A percentile compares a stretch with the other conserved stretches of the same genome.
phyloP scores from a whole-genome alignment of 2,329 filamentous ascomycete genomes.

The Chaetomium olivaceum region DNA sequence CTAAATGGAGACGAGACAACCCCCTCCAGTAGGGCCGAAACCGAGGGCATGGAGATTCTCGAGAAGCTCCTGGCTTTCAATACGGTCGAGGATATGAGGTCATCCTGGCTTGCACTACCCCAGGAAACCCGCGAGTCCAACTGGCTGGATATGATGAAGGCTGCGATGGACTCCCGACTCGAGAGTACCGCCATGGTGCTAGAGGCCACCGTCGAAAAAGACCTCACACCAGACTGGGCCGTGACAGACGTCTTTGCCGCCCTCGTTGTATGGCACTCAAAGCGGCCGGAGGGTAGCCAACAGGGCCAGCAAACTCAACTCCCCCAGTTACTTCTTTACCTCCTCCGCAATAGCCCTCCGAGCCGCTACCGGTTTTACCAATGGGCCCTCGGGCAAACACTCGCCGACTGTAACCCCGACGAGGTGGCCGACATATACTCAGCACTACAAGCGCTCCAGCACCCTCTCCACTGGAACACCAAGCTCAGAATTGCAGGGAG shows the following conservation, averaged over 20 bases:
- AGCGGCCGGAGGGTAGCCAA: not conserved
- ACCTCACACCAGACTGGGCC: constrained; percentile 23
- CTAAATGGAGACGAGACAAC: not conserved
- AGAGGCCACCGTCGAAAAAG: constrained; percentile 27
- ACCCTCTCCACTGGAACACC: constrained; percentile 46
- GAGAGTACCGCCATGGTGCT: constrained; percentile 28
- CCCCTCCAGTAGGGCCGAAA: not conserved
- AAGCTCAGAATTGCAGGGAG: constrained; percentile 49
- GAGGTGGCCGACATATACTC: constrained; percentile 40
- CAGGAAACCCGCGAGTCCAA: not conserved
- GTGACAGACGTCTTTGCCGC: constrained; percentile 30
- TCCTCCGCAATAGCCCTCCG: constrained; percentile 24
- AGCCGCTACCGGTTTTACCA: constrained; percentile 41
- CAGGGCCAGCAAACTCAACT: constrained; percentile 15
- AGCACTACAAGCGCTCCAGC: constrained; percentile 36
- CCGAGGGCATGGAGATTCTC: not conserved
- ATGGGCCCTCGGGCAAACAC: constrained; percentile 37
- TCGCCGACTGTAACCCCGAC: constrained; percentile 24
- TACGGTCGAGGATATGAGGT: constrained; percentile 17
- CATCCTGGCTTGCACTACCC: constrained; percentile 13
- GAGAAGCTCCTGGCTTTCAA: constrained; percentile 8
- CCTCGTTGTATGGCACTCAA: constrained; percentile 18
- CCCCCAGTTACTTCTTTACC: constrained; percentile 18
- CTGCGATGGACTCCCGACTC: constrained; percentile 26
- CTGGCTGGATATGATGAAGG: constrained; percentile 24